Base-by-base conservation (phyloP, 78 protist genomes). In the Chrysochromulina parva region DNA sequence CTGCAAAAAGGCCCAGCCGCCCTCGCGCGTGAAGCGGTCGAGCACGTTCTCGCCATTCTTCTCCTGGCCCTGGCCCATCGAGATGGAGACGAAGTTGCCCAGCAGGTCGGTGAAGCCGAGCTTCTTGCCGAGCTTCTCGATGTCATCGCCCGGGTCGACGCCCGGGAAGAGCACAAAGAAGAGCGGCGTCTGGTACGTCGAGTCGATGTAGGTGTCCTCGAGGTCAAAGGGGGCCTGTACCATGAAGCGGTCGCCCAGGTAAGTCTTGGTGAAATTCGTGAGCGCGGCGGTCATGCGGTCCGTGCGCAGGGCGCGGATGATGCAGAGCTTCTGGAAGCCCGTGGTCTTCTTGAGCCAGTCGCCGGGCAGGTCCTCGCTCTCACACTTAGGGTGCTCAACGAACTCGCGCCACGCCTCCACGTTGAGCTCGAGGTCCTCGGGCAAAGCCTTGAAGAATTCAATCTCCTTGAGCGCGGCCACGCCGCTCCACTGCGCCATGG, bases 11-110 rank as follows among this genome's bases (percentile, higher is more conserved):
- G 86, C 93, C 94, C 94, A 92, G 48, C 90, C 88, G 22, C 96
- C 96, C 20, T 67, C 86, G 76, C 84, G 28, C 26, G 86, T 55
- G 86, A 90, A 87, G 11, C 62, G n/a, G 47, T 91, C 93, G n/a
- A 94, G 91, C 71, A 93, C 88, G 82, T 62, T 85, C 90, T 94
- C 96, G 11, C 94, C 96, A 10, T 92, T 54, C 38, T 82, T 58
- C 88, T 93, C 94, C 92, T 94, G 96, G 54, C 96, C 96, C 87
- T 94, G 96, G 14, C 96, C 96, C 90, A 94, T 88, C 59, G 95
- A 90, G 80, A 94, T 90, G 89, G 74, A 47, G 26, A 80, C 88
- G 92, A 82, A 92, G 20, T 52, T 57, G 50, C 93, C 93, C 74
- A 55, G 80, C 28, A 47, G 92, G 47, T 24, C 48, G 52, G 94